Evolutionary conservation across 75 land plant species (phyloP).

Genomic region (Cupressus sempervirens): DNA sequence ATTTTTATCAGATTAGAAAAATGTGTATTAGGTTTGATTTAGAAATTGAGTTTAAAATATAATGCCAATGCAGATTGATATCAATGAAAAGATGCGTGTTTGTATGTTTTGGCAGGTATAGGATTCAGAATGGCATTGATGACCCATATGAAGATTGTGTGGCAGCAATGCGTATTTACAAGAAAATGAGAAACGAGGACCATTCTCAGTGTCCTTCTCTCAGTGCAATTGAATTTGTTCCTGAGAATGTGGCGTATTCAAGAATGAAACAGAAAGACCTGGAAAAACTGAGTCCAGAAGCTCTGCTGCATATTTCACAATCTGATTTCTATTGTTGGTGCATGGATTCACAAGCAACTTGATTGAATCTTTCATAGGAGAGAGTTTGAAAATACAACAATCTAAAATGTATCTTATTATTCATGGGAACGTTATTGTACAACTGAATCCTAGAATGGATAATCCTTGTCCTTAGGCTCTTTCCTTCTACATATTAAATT

Average conservation of each 20-base stretch:
- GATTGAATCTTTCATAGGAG: no score
- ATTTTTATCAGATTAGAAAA: no score
- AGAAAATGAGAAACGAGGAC: conserved; percentile 53
- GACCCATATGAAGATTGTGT: conserved; percentile 88
- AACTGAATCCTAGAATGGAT: no score
- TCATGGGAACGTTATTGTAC: no score
- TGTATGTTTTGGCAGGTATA: not conserved
- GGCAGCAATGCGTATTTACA: conserved; percentile 86
- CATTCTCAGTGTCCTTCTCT: conserved; percentile 17
- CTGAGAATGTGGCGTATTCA: conserved; percentile 19
- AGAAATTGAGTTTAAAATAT: no score
- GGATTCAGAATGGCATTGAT: conserved; percentile 39
- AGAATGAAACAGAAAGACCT: conserved; percentile 23
- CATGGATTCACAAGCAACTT: conserved; percentile 30
- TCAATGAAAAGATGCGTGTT: not conserved
- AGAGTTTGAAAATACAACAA: no score
- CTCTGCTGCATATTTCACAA: conserved; percentile 46
- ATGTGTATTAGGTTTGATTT: no score
- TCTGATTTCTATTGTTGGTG: conserved; percentile 87
- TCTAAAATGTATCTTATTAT: no score
- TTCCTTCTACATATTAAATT: no score
- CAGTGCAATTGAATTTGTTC: conserved; percentile 28
- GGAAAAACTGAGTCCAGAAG: conserved; percentile 45
- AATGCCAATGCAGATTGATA: no score
- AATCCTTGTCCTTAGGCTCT: no score